Evolutionary conservation across 1,284 basidiomycete genomes (phyloP).

Genomic region (Marasmius sp.): DNA sequence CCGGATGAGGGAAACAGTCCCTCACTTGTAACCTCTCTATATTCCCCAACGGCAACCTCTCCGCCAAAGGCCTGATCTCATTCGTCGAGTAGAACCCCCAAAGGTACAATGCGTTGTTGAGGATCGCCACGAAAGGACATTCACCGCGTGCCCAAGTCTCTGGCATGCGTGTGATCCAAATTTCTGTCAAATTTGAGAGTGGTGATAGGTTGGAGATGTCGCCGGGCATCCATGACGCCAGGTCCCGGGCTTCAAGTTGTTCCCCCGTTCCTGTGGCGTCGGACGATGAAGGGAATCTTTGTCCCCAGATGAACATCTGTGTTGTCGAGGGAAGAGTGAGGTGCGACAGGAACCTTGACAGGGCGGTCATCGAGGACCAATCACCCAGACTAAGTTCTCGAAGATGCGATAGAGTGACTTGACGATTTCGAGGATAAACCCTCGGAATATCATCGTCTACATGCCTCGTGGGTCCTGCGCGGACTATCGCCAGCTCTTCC

Average conservation of each 20-base stretch:
- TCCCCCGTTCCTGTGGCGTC: background rate
- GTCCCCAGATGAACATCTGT: conserved; percentile 13
- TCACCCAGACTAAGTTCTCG: conserved; percentile 10
- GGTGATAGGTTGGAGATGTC: background rate
- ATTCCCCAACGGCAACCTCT: background rate
- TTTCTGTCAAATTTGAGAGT: background rate
- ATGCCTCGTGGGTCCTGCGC: conserved; percentile 13
- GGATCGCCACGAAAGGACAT: background rate
- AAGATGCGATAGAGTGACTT: conserved; percentile 2
- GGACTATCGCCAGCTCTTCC: conserved; percentile 12
- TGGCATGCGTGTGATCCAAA: conserved; percentile 1
- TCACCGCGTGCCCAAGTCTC: background rate
- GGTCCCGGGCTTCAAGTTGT: background rate
- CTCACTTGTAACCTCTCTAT: background rate
- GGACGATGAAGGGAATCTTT: background rate
- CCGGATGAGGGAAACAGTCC: conserved; percentile 1
- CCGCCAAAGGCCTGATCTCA: background rate
- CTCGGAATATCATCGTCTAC: conserved; percentile 5
- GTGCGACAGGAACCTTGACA: conserved; percentile 10
- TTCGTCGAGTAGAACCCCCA: background rate
- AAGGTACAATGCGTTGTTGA: background rate
- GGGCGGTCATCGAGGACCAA: conserved; percentile 3
- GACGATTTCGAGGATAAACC: background rate
- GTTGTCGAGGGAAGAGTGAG: conserved; percentile 5
- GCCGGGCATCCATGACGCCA: background rate